Evolutionary conservation across 805 yeast genomes (phyloP), one percentile per base, ranked within the genome.

Genomic region (Blastobotrys peoriensis): DNA sequence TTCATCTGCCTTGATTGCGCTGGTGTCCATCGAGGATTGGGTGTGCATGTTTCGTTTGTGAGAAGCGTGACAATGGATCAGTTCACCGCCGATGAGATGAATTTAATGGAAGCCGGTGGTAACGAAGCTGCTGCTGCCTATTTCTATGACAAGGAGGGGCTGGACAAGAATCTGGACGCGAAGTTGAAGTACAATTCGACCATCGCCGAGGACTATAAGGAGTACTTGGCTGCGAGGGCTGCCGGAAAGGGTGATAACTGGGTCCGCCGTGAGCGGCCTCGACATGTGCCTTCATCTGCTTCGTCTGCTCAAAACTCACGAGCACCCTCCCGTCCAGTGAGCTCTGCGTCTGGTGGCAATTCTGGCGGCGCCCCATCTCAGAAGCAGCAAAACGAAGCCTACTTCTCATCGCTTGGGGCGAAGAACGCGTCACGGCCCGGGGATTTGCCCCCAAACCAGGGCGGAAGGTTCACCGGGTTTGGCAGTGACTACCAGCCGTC

Each of bases 11-110:
- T 93, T 34, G 99, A 93, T 63, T 93, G 98, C 70, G 98, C 98
- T 16, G 99, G 99, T 38, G 72, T 83, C 45, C 99, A 93, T 64
- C 64, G 73, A 64, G 95, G 98, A 9, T 71, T 93, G 39, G 98
- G 98, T 33, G 98, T 93, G 36, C 98, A 93, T 63, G 81, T 93
- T 46, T 89, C 97, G 35, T 93, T 93, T 69, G 98, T 93, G 30
- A 75, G 98, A 61, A 84, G 95, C 21, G 89, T 93, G 56, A 93
- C 98, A 5, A 93, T 93, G 98, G 98, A 93, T 66, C 97, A 88
- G 69, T 93, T 94, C 72, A 93, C 91, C 68, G 82, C 87, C 3
- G 96, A 89, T 34, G 98, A 93, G 63, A 73, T 89, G 46, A 67
- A 76, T 52, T 72, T 94, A 48, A 91, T 93, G 98, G 97, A 91